Conservation (phyloP, 176 grass and related monocot genomes). For the Avena eriantha region DNA sequence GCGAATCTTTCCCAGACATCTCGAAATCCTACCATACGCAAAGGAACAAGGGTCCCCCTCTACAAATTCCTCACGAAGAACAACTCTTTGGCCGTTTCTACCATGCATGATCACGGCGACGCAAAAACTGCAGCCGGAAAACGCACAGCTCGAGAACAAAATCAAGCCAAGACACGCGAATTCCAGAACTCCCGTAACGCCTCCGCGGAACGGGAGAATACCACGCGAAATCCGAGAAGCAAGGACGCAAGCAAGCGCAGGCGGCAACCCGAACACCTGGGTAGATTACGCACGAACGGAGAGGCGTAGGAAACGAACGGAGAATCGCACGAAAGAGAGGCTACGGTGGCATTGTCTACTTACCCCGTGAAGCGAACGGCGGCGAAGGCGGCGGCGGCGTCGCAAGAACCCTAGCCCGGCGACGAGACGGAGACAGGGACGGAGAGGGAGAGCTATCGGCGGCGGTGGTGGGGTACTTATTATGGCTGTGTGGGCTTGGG, state of each 20-base stretch:
- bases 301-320: neutral
- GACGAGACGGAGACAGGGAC: slow-evolving; percentile 6
- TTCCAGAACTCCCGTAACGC: neutral
- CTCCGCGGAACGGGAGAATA: neutral
- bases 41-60: neutral
- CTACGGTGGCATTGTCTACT: neutral
- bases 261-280: neutral
- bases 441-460: slow-evolving; percentile 1
- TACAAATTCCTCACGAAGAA: neutral
- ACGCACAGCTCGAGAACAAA: neutral
- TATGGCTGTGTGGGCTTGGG: neutral
- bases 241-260: too few species aligned
- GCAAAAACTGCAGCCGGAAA: neutral
- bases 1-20: neutral
- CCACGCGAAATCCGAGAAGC: neutral
- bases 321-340: neutral
- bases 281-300: neutral
- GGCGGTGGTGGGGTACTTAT: slow-evolving; percentile 16
- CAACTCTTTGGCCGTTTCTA: neutral
- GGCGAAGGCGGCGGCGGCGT: neutral
- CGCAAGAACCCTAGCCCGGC: slow-evolving; percentile 44
- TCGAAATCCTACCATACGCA: neutral
- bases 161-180: neutral
- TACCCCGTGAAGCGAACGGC: neutral
- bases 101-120: slow-evolving; percentile 13